Conservation (phyloP, 129 eudicot species). For the Lactuca saligna region DNA sequence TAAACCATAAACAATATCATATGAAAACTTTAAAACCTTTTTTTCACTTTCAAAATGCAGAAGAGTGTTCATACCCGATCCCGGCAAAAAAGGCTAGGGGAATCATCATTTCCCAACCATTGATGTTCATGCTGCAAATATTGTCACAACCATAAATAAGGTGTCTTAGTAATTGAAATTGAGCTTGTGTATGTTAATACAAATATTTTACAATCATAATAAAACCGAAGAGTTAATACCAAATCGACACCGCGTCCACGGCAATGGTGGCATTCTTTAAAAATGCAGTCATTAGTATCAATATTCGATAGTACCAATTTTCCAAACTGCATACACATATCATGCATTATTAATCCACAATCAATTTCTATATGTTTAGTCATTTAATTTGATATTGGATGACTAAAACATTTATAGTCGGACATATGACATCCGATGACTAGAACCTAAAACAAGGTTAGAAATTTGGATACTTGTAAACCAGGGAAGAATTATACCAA, state of each 20-base stretch:
- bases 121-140: conserved; percentile 66
- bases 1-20: neutral
- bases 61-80: conserved; percentile 46
- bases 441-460: neutral
- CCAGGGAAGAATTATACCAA: conserved; percentile 44
- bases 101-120: conserved; percentile 88
- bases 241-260: conserved; percentile 78
- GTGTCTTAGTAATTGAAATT: neutral
- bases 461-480: neutral
- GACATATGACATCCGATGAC: neutral
- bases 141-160: neutral
- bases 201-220: too few relatives aligned
- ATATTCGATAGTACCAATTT: conserved; percentile 84
- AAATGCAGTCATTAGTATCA: conserved; percentile 71
- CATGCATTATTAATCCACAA: neutral
- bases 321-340: conserved; percentile 59
- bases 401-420: neutral
- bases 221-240: conserved; percentile 35
- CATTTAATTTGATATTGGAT: too few relatives aligned
- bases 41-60: neutral
- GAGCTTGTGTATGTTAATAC: neutral
- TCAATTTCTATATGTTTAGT: too few relatives aligned
- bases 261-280: conserved; percentile 59
- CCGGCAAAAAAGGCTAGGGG: conserved; percentile 89
- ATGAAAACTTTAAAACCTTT: too few relatives aligned